These are phyloP conservation scores for Salvia miltiorrhiza DNA, from an alignment of 257 asterid species.

Conservation along the genomic window DNA sequence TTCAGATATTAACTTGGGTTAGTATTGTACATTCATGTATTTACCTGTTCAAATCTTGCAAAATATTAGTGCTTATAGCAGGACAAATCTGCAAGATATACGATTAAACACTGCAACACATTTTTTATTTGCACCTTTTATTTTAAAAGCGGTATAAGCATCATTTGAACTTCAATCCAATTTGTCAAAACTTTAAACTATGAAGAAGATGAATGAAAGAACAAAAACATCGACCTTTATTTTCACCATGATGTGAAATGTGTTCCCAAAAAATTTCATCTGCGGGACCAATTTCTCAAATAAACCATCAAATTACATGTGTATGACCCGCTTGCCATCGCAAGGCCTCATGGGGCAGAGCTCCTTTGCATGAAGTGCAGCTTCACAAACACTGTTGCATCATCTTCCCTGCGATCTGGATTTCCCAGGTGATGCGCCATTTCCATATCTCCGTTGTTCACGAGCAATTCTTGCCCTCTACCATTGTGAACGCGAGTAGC, in stretches of 20 bases:
- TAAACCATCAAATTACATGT: background rate
- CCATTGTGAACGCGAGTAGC: conserved; percentile 38
- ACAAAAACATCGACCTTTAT: background rate
- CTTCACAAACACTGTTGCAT: background rate
- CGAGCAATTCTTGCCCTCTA: conserved; percentile 10
- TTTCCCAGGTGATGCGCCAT: background rate
- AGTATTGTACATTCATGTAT: no score
- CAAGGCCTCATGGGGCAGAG: background rate
- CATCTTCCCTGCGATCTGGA: background rate
- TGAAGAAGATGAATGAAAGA: no score
- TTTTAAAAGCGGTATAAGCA: no score
- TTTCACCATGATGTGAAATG: background rate
- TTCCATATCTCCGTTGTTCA: no score
- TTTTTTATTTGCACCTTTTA: no score
- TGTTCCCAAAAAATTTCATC: conserved; percentile 6
- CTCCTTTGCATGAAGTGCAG: background rate
- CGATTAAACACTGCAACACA: no score
- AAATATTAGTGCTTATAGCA: no score
- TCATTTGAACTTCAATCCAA: no score
- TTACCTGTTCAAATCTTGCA: no score
- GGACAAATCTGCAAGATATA: no score
- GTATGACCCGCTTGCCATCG: background rate
- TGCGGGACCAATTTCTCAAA: background rate
- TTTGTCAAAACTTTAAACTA: no score
- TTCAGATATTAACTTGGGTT: no score